A percentile compares a stretch with the other conserved stretches of the same genome.
These are phyloP conservation scores for Phialemoniopsis sp. DNA, from an alignment of 2,329 filamentous ascomycete species.

Conservation along the genomic window DNA sequence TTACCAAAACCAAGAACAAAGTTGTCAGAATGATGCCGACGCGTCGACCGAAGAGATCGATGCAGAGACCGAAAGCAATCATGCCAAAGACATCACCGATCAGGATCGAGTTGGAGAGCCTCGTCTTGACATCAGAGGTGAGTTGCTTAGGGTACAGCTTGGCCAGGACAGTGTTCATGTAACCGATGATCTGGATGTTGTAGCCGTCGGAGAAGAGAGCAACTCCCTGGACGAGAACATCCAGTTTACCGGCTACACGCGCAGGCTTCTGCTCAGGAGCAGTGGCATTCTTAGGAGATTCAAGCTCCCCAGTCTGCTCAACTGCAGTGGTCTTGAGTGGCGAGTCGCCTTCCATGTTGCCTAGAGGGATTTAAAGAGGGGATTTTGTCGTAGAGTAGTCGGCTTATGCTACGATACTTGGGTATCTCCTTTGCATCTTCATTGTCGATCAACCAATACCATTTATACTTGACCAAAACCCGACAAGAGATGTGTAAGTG, in stretches of 20 bases:
- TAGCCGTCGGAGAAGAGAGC: constrained; percentile 24
- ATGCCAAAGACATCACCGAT: constrained; percentile 54
- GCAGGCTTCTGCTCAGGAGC: no score
- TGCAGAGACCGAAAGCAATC: constrained; percentile 45
- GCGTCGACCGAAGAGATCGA: constrained; percentile 44
- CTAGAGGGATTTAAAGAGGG: no score
- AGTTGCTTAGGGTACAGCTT: constrained; percentile 35
- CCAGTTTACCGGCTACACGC: constrained; percentile 45
- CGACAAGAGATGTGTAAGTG: no score
- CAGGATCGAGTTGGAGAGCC: constrained; percentile 50
- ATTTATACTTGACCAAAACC: no score
- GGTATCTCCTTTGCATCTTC: no score
- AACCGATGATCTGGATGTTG: constrained; percentile 39
- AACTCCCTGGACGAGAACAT: constrained; percentile 21
- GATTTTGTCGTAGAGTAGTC: no score
- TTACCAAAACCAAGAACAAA: constrained; percentile 30
- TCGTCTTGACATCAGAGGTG: constrained; percentile 38
- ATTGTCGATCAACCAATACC: no score
- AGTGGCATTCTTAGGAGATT: constrained; percentile 47
- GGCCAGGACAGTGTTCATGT: constrained; percentile 34
- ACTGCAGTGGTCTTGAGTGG: no score
- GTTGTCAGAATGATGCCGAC: constrained; percentile 43
- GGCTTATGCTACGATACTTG: no score
- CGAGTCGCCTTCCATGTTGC: no score
- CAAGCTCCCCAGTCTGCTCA: no score